Conservation (phyloP, 495 filamentous ascomycete species). For the Neurospora pannonica region DNA sequence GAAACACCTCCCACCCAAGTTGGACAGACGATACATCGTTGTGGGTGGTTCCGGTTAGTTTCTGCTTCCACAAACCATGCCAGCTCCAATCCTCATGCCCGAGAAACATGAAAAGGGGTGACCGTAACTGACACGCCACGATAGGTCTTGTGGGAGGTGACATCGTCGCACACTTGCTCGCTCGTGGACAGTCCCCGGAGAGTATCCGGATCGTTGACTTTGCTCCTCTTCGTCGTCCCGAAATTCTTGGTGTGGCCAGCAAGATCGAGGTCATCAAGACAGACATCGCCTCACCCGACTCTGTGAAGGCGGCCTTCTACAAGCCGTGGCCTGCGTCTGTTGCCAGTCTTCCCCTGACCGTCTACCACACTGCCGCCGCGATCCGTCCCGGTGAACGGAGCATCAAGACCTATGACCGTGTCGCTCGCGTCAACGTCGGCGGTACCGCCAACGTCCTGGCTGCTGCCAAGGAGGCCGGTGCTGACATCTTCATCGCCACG, state of each 20-base stretch:
- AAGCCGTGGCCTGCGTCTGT: constrained; percentile 40
- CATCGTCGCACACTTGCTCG: constrained; percentile 44
- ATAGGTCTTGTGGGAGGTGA: constrained; percentile 48
- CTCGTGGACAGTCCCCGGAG: constrained; percentile 43
- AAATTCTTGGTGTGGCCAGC: constrained; percentile 27
- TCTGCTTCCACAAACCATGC: neutral
- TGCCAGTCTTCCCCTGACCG: constrained; percentile 40
- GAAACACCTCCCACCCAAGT: constrained; percentile 42
- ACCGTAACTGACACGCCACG: neutral
- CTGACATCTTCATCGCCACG: constrained; percentile 49
- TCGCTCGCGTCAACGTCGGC: constrained; percentile 46
- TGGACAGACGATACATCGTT: constrained; percentile 46
- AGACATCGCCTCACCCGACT: constrained; percentile 41
- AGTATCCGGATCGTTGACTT: constrained; percentile 49
- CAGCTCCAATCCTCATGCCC: neutral
- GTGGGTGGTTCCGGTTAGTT: constrained; percentile 46
- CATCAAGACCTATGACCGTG: constrained; percentile 32
- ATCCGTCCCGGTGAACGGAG: constrained; percentile 43
- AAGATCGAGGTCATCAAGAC: constrained; percentile 40
- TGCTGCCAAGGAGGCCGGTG: constrained; percentile 37
- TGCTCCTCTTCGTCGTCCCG: constrained; percentile 27
- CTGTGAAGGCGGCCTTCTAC: constrained; percentile 38
- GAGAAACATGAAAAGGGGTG: neutral
- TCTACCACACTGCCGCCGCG: constrained; percentile 49
- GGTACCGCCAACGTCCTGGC: constrained; percentile 50